These are phyloP conservation scores for Sugiyamaella lignohabitans DNA, from an alignment of 805 yeast genomes.

Conservation along the genomic window DNA sequence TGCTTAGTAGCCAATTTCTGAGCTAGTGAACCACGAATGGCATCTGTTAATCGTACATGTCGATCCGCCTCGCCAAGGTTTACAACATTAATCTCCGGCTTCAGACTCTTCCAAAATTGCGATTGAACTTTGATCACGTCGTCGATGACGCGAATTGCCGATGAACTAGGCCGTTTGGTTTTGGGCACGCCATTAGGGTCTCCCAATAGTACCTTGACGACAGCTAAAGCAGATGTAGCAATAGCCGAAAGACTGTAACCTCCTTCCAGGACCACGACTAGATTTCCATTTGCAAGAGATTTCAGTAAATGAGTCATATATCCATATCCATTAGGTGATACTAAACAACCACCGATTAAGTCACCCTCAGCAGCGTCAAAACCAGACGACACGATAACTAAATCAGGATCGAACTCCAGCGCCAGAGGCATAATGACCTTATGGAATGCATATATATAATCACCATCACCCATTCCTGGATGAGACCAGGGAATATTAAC, in stretches of 20 bases:
- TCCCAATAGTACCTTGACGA: constrained; percentile 83
- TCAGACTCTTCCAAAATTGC: constrained; percentile 78
- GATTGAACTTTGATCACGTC: constrained; percentile 77
- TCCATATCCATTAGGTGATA: constrained; percentile 92
- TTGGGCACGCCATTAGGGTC: constrained; percentile 86
- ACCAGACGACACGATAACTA: constrained; percentile 89
- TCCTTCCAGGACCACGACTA: constrained; percentile 90
- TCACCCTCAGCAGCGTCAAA: constrained; percentile 99
- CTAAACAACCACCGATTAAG: constrained; percentile 92
- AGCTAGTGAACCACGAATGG: constrained; percentile 68
- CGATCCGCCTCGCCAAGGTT: constrained; percentile 1
- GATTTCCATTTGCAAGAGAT: constrained; percentile 77
- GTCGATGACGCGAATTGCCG: constrained; percentile 72
- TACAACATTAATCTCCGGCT: constrained; percentile 46
- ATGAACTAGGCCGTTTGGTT: constrained; percentile 59
- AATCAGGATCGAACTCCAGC: constrained; percentile 84
- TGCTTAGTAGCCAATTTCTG: constrained; percentile 43
- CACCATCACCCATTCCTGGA: constrained; percentile 92
- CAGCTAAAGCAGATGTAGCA: constrained; percentile 84
- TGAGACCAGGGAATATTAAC: constrained; percentile 92
- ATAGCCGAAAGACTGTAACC: constrained; percentile 93
- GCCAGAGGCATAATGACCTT: constrained; percentile 83
- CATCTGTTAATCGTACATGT: constrained; percentile 39
- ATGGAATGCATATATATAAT: constrained; percentile 85
- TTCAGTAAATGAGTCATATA: constrained; percentile 92